Evolutionary conservation across 2,329 filamentous ascomycete species (phyloP), one percentile per base, ranked within the genome.

Genomic region (Colletotrichum noveboracense): DNA sequence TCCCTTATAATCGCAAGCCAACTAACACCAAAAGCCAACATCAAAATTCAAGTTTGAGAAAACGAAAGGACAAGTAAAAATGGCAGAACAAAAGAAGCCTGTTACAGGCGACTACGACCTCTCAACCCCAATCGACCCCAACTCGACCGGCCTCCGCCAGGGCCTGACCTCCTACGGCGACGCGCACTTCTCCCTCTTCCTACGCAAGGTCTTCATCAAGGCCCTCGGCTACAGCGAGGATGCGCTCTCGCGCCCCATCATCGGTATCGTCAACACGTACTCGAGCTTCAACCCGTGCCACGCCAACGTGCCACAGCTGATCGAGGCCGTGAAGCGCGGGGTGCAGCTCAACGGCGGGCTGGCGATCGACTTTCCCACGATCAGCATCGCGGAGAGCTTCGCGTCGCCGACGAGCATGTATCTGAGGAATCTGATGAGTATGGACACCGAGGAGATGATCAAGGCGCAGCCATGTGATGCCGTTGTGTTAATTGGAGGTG

Each of bases 391-490:
- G 78, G 93, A 95, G 86, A 89, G 87, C 4, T 95, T 95, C 80
- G 88, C 93, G 0, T 86, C 89, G 60, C 93, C 93, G 4, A 95
- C 93, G 6, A 94, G 93, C 84, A 95, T 95, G 94, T 95, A 92
- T 71, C 80, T 95, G 64, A 84, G 94, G 36, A 95, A 95, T 78
- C 80, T 95, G 72, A 95, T 95, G 93, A 93, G 91, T 78, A 94
- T 95, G 92, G 94, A 95, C 80, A 95, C 94, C 0, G 94, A 95
- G 82, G 93, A 95, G 85, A 95, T 95, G 93, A 92, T 95, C 69
- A 86, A 87, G 58, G 93, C 93, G 1, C 93, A 95, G 82, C 93
- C 93, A 1, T 87, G 93, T 18, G 93, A 95, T 83, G 91, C 92
- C 0, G 91, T 91, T 12, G 88, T 94, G 16, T 86, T 93, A 77